Base-by-base conservation (phyloP, 345 rosid genomes). In the Salix udensis region DNA sequence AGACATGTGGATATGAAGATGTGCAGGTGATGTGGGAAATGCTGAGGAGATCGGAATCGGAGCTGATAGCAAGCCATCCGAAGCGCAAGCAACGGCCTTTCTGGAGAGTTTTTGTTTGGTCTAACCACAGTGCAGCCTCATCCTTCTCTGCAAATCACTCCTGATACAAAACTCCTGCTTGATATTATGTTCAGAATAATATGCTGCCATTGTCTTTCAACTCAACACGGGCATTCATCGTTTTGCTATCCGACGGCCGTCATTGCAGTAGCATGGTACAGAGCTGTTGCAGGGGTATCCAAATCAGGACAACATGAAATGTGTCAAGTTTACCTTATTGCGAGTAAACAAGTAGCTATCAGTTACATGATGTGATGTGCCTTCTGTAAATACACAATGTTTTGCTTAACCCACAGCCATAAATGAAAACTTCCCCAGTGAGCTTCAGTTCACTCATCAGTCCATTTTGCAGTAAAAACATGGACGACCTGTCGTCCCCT, bases 21-120 rank as follows among this genome's bases (percentile, higher is more conserved):
- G 89, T 90, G 76, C 90, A 88, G 68, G 91, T 90, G 69, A 90
- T 90, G 94, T 90, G 91, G 94, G 91, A 90, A 81, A 88, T 90
- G 86, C 89, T 90, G 77, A 84, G 77, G 44, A 79, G 86, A 78
- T 78, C 91, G 7, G 94, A 88, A 60, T 31, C 82, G 1, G 90
- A 83, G 74, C 65, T 78, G 77, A 67, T 76, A 1, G 82, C 68
- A 26, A 70, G 67, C 67, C 79, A 75, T 67, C 67, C 79, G 34
- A 88, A 87, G 77, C 84, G 86, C 69, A 85, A 83, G 81, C 87
- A 77, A 36, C 78, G 89, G 26, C 87, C 89, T 12, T 87, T 88
- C 48, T 86, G 94, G 90, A 83, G 89, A 76, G 83, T 87, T 53
- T 82, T 84, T 55, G 82, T 82, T 21, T 88, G 89, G 91, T 87